Conservation (phyloP, 225 moss, liverwort and hornwort genomes). For the Marchantia paleacea region DNA sequence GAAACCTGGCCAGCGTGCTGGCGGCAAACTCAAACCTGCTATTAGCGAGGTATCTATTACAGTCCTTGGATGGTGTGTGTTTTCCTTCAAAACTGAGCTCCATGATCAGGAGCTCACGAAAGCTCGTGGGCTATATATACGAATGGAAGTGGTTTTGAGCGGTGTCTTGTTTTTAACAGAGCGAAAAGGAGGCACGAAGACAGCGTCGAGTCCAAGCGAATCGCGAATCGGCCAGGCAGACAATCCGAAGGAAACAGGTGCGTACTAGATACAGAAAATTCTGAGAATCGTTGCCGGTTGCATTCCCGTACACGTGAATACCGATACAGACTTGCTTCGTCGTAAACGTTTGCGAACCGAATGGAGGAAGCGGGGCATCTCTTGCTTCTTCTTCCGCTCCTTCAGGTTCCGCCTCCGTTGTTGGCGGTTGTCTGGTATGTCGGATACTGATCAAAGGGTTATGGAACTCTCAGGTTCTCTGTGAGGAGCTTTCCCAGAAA, state of each 20-base stretch:
- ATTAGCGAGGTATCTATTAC: constrained; percentile 41
- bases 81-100: too few relatives aligned
- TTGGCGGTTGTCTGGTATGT: background rate
- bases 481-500: constrained; percentile 74
- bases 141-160: background rate
- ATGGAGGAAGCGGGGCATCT: too few relatives aligned
- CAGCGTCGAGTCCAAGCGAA: constrained; percentile 57
- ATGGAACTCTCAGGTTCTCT: constrained; percentile 38
- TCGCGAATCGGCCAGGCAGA: constrained; percentile 60
- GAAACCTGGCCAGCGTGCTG: constrained; percentile 30
- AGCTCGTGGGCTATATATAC: background rate
- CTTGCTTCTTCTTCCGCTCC: too few relatives aligned
- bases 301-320: too few relatives aligned
- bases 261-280: background rate
- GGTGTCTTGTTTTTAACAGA: constrained; percentile 20
- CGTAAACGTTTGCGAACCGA: too few relatives aligned
- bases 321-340: too few relatives aligned
- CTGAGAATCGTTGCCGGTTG: background rate
- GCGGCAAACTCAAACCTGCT: constrained; percentile 40
- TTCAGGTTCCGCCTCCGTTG: background rate
- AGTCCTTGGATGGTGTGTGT: too few relatives aligned
- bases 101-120: background rate
- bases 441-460: background rate
- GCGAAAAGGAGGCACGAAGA: constrained; percentile 48
- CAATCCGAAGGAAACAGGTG: constrained; percentile 93